phyloP scores from a whole-genome alignment of 192 early-diverging fungal genomes.

The Rhizophagus sp. region DNA sequence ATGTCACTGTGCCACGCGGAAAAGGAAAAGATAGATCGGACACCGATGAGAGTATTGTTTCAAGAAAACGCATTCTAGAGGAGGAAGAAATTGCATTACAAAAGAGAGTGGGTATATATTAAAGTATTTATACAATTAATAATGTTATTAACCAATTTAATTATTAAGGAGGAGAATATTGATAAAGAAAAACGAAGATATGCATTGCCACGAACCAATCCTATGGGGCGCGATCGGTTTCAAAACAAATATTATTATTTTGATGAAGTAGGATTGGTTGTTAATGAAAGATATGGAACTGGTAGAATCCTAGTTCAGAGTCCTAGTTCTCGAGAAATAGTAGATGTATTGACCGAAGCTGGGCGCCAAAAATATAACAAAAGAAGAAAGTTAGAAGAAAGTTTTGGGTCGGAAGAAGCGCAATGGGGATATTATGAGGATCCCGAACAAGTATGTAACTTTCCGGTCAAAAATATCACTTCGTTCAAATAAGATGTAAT shows the following conservation, averaged over 20 bases:
- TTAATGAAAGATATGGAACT: slow-evolving; percentile 44
- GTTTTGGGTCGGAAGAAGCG: slow-evolving; percentile 37
- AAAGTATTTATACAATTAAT: background rate
- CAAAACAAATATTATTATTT: slow-evolving; percentile 90
- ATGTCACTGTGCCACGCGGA: background rate
- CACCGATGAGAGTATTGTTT: slow-evolving; percentile 26
- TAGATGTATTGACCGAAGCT: slow-evolving; percentile 46
- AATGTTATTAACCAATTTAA: background rate
- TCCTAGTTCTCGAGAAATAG: slow-evolving; percentile 52
- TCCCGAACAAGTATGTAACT: slow-evolving; percentile 43
- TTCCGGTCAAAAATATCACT: background rate
- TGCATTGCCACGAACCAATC: slow-evolving; percentile 65
- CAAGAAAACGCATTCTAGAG: slow-evolving; percentile 48
- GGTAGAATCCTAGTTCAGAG: slow-evolving; percentile 64
- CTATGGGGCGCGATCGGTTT: slow-evolving; percentile 84
- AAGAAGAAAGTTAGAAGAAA: slow-evolving; percentile 31
- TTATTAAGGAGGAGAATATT: slow-evolving; percentile 59
- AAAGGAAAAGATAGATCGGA: background rate
- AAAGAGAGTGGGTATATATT: slow-evolving; percentile 35
- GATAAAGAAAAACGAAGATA: slow-evolving; percentile 70
- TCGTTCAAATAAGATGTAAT: background rate
- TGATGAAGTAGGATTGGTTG: slow-evolving; percentile 71
- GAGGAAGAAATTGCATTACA: slow-evolving; percentile 55
- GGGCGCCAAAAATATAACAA: slow-evolving; percentile 34
- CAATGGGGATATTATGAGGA: slow-evolving; percentile 43